Conservation (phyloP, 129 eudicot genomes). For the Lonicera japonica region DNA sequence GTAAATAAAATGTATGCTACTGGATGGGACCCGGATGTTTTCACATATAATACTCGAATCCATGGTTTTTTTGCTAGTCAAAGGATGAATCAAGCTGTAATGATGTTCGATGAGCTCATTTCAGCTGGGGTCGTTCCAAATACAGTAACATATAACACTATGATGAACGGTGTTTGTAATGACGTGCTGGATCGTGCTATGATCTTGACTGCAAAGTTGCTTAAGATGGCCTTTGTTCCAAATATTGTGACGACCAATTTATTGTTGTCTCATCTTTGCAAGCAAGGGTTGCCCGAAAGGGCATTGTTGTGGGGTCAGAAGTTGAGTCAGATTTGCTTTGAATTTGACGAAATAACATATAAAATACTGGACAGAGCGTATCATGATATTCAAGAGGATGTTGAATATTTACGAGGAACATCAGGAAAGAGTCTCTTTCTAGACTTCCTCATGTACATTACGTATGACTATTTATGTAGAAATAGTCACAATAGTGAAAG, state of each 20-base stretch:
- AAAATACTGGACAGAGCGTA: slow-evolving; percentile 69
- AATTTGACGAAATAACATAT: slow-evolving; percentile 73
- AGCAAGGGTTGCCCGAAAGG: slow-evolving; percentile 77
- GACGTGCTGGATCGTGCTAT: slow-evolving; percentile 69
- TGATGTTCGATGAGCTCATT: slow-evolving; percentile 71
- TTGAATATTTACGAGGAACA: slow-evolving; percentile 34
- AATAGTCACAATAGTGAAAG: slow-evolving; percentile 23
- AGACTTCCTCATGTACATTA: slow-evolving; percentile 79
- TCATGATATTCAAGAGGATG: slow-evolving; percentile 37
- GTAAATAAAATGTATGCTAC: slow-evolving; percentile 45
- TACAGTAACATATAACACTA: slow-evolving; percentile 76
- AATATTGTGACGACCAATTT: slow-evolving; percentile 68
- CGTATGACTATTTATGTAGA: slow-evolving; percentile 61
- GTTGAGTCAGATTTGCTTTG: slow-evolving; percentile 56
- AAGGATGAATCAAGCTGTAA: slow-evolving; percentile 54
- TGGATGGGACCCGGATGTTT: slow-evolving; percentile 74
- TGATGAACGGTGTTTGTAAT: slow-evolving; percentile 72
- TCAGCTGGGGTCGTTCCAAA: slow-evolving; percentile 72
- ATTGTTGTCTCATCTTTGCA: slow-evolving; percentile 68
- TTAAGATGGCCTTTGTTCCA: slow-evolving; percentile 90
- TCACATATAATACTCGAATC: slow-evolving; percentile 76
- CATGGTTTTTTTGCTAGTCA: slow-evolving; percentile 59
- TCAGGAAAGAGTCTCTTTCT: slow-evolving; percentile 61
- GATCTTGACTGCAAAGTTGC: slow-evolving; percentile 78
- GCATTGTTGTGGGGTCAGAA: slow-evolving; percentile 80